Base-by-base conservation (phyloP, 176 grass and related monocot genomes). In the Carex parvula region DNA sequence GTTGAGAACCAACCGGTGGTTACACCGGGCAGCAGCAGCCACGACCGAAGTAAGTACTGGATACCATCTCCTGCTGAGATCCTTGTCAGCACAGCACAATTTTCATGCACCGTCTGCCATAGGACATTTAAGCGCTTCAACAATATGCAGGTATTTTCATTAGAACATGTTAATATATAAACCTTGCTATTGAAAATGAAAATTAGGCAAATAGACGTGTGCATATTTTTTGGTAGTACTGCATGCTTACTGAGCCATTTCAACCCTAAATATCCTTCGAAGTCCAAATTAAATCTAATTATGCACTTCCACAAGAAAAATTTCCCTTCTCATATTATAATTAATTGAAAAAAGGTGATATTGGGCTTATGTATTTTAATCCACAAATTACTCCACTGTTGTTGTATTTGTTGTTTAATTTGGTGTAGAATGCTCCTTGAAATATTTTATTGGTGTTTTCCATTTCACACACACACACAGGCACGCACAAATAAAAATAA, bases 81-180 rank as follows among this genome's bases (percentile, higher is more conserved):
- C 89, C 95, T 93, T 35, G 92, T 93, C 18, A 87, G 95, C 33
- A 87, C 90, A 0, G 90, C 92, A 0, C 92, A 94, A 82, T 98
- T 98, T 86, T 94, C 92, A 68, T 98, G 95, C 88, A 84, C 86
- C 54, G 95, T 98, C n/a, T 98, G 92, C 84, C 91, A 94, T 73
- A 93, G 91, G 66, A 94, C 88, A 72, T 98, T 94, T 87, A 98
- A 94, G 54, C 95, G 92, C 72, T 98, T 93, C 86, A 98, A 94
- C 87, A 98, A 98, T 81, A 93, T 98, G 95, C 95, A 97, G 94
- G 94, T 92, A 41, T 16, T n/a, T n/a, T 70, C 57, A 35, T 62
- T 80, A 69, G 60, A n/a, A 35, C 42, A 20, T 26, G 56, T 81
- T 8, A 71, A 20, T 39, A 39, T 39, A 39, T 37, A 66, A 14